Evolutionary conservation across 139 green algal genomes (phyloP).

Genomic region (Haematococcus sp.): DNA sequence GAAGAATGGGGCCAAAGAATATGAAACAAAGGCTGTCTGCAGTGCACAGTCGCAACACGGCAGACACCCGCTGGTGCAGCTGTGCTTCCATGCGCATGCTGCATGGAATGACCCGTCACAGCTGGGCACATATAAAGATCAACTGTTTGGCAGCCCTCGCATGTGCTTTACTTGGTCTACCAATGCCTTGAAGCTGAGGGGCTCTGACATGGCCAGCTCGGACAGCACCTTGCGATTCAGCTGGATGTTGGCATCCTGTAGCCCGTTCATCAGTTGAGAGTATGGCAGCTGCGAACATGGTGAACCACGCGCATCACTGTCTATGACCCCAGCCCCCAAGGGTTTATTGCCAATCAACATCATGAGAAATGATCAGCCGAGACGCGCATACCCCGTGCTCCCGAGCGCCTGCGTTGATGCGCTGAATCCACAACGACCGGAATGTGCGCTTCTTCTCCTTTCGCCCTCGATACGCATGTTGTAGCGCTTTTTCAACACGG

Average conservation of each 20-base stretch:
- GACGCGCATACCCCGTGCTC: slow-evolving; percentile 81
- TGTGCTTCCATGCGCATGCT: too few species aligned
- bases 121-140: not conserved
- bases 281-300: slow-evolving; percentile 80
- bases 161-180: slow-evolving; percentile 88
- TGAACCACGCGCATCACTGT: not conserved
- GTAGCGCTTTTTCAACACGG: slow-evolving; percentile 89
- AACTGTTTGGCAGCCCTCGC: slow-evolving; percentile 32
- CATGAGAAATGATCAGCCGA: too few species aligned
- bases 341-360: too few species aligned
- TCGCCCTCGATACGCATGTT: slow-evolving; percentile 85
- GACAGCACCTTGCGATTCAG: slow-evolving; percentile 93
- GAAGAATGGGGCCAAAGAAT: too few species aligned
- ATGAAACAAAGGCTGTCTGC: too few species aligned
- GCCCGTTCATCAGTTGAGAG: slow-evolving; percentile 78
- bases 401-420: slow-evolving; percentile 83
- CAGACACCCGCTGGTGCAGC: too few species aligned
- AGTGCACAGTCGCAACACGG: too few species aligned
- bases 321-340: too few species aligned
- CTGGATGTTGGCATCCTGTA: slow-evolving; percentile 84
- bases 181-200: slow-evolving; percentile 90
- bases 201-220: slow-evolving; percentile 90
- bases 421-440: slow-evolving; percentile 87
- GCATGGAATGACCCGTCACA: not conserved
- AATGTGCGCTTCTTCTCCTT: slow-evolving; percentile 90